A percentile compares a stretch with the other conserved stretches of the same genome.
phyloP scores from a whole-genome alignment of 139 green algal species.

The Chlorella sp. region DNA sequence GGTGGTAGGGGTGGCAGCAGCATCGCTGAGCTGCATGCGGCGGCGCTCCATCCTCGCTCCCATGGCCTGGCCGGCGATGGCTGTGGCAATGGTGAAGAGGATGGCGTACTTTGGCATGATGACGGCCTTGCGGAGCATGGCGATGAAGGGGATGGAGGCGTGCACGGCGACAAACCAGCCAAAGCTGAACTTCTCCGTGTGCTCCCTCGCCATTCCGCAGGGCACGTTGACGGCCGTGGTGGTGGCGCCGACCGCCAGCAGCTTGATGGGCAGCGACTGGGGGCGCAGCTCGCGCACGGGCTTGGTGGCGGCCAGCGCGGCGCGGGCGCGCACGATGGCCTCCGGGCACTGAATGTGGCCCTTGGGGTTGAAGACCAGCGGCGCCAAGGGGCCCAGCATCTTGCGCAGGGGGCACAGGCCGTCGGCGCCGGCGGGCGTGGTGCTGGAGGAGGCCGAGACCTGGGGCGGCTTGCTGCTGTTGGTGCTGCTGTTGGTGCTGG shows the following conservation, averaged over 20 bases:
- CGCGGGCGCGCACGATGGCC: slow-evolving; percentile 64
- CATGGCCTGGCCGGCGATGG: slow-evolving; percentile 50
- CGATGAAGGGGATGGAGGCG: slow-evolving; percentile 81
- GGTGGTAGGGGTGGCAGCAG: too few species aligned
- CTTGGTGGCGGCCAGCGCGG: slow-evolving; percentile 51
- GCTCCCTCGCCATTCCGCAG: slow-evolving; percentile 69
- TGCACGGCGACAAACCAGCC: slow-evolving; percentile 87
- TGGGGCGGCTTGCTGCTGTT: neutral
- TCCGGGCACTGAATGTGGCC: slow-evolving; percentile 62
- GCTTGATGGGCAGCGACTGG: slow-evolving; percentile 43
- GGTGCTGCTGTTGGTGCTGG: neutral
- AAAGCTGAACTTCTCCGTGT: slow-evolving; percentile 79
- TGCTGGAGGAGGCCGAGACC: neutral
- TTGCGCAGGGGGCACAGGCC: slow-evolving; percentile 37
- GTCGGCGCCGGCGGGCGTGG: neutral
- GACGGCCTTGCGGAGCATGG: slow-evolving; percentile 75
- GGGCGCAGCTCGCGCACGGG: slow-evolving; percentile 67
- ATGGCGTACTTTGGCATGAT: slow-evolving; percentile 66
- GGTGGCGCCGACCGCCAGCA: slow-evolving; percentile 46
- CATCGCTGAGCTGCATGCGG: slow-evolving; percentile 14
- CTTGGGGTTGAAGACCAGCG: slow-evolving; percentile 30
- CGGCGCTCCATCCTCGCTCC: slow-evolving; percentile 25
- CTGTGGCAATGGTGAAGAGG: slow-evolving; percentile 52
- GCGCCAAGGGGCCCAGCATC: slow-evolving; percentile 45
- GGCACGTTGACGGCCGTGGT: slow-evolving; percentile 69